Percentiles rank a stretch among this genome's conserved stretches.
Conservation (phyloP, 2,329 filamentous ascomycete species). For the Sporothrix phasma region DNA sequence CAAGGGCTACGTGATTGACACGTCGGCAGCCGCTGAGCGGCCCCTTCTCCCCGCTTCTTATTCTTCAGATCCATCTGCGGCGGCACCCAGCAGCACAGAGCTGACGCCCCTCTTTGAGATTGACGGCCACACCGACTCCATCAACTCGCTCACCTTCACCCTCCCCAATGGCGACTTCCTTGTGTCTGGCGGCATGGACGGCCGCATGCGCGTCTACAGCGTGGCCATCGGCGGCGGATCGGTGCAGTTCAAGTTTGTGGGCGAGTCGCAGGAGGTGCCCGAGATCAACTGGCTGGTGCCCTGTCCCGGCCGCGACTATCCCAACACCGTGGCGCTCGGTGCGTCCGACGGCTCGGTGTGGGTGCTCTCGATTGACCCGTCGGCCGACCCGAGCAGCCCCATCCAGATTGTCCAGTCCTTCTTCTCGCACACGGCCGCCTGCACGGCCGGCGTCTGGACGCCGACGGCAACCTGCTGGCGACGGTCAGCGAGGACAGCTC, state of each 20-base stretch:
- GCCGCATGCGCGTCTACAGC: slow-evolving; percentile 63
- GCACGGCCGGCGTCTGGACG: slow-evolving; percentile 86
- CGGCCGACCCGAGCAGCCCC: slow-evolving; percentile 45
- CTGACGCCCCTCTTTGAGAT: slow-evolving; percentile 61
- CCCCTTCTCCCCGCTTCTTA: slow-evolving; percentile 71
- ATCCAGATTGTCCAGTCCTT: slow-evolving; percentile 83
- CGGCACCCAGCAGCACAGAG: slow-evolving; percentile 41
- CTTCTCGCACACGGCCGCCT: slow-evolving; percentile 78
- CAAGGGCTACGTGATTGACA: slow-evolving; percentile 77
- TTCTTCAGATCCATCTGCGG: slow-evolving; percentile 51
- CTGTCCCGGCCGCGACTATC: slow-evolving; percentile 60
- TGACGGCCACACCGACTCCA: slow-evolving; percentile 84
- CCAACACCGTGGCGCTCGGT: slow-evolving; percentile 78
- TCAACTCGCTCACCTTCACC: slow-evolving; percentile 80
- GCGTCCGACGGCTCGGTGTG: slow-evolving; percentile 88
- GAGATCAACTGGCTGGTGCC: slow-evolving; percentile 86
- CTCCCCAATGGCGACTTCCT: slow-evolving; percentile 73
- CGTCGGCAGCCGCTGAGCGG: slow-evolving; percentile 48
- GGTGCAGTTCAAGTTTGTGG: slow-evolving; percentile 49
- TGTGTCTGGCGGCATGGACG: slow-evolving; percentile 81
- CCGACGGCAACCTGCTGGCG: slow-evolving; percentile 75
- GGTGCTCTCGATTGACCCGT: slow-evolving; percentile 75
- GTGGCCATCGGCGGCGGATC: slow-evolving; percentile 35
- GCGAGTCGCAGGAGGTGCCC: slow-evolving; percentile 77
- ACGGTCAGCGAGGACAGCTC: slow-evolving; percentile 84